Percentiles rank a stretch among this genome's conserved stretches.
phyloP scores from a whole-genome alignment of 2,329 filamentous ascomycete species.

The Seiridium cupressi region DNA sequence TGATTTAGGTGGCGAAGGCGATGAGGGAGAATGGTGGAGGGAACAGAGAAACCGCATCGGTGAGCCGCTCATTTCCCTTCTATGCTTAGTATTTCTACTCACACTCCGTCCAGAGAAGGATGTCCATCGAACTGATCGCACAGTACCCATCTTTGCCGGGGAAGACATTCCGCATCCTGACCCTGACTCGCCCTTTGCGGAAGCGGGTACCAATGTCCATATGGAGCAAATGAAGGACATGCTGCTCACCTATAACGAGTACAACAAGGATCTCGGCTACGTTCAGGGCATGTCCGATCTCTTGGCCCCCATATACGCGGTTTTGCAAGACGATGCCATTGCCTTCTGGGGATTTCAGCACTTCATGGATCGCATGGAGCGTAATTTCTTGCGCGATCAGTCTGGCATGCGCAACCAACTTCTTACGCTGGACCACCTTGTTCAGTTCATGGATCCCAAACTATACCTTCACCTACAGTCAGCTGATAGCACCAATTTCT shows the following conservation, averaged over 20 bases:
- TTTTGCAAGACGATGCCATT: constrained; percentile 94
- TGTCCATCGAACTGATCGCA: constrained; percentile 93
- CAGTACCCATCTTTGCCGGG: constrained; percentile 90
- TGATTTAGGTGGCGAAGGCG: constrained; percentile 74
- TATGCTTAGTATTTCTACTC: constrained; percentile 8
- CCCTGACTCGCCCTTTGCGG: constrained; percentile 90
- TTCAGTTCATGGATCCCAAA: constrained; percentile 94
- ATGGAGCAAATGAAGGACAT: constrained; percentile 99
- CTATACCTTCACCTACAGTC: constrained; percentile 87
- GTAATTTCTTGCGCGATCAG: constrained; percentile 93
- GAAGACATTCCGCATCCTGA: constrained; percentile 97
- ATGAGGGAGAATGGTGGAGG: constrained; percentile 93
- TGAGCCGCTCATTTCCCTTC: constrained; percentile 46
- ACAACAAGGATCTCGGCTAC: constrained; percentile 92
- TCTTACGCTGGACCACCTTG: constrained; percentile 85
- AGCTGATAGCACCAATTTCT: constrained; percentile 96
- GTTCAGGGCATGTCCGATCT: constrained; percentile 99
- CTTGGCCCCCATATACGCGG: constrained; percentile 91
- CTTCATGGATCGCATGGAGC: constrained; percentile 98
- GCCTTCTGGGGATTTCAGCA: constrained; percentile 95
- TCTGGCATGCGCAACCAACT: constrained; percentile 94
- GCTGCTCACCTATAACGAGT: constrained; percentile 97
- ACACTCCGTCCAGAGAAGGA: constrained; percentile 75
- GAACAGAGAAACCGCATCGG: constrained; percentile 92
- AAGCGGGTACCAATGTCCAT: constrained; percentile 92